Conservation (phyloP, 371 early-diverging fungal genomes). For the Funneliformis caledonium region DNA sequence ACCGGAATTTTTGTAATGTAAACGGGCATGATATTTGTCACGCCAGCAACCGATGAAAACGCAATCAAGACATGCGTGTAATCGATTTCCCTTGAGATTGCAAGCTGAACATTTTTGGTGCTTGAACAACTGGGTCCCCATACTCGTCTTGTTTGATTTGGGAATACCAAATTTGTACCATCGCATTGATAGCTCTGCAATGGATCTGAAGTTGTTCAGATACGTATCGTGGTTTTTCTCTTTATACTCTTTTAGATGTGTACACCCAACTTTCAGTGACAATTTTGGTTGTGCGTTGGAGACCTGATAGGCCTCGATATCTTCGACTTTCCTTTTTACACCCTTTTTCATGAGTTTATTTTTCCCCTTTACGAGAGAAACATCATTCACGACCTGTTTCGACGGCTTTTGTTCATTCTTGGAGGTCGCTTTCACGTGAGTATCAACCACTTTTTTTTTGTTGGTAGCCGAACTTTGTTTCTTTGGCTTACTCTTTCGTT, state of each 20-base stretch:
- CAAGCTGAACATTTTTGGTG: conserved; percentile 19
- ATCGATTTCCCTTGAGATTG: neutral
- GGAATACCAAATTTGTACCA: conserved; percentile 13
- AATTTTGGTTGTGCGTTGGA: neutral
- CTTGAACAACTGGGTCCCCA: neutral
- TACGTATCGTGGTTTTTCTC: neutral
- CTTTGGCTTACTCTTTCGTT: neutral
- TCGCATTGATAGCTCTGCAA: conserved; percentile 25
- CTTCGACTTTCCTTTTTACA: neutral
- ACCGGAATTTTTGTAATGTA: neutral
- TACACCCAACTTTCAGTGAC: neutral
- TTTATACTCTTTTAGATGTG: conserved; percentile 6
- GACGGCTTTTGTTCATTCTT: neutral
- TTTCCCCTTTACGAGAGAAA: neutral
- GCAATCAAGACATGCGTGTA: conserved; percentile 22
- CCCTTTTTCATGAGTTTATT: neutral
- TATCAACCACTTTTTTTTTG: neutral
- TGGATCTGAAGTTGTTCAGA: neutral
- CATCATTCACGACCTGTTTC: neutral
- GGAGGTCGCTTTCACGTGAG: neutral
- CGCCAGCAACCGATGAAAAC: conserved; percentile 11
- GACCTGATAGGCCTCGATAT: neutral
- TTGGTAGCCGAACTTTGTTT: neutral
- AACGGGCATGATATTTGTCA: neutral
- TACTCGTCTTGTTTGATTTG: neutral